Conservation (phyloP, 108 stramenopile species). For the Conticribra guillardii region DNA sequence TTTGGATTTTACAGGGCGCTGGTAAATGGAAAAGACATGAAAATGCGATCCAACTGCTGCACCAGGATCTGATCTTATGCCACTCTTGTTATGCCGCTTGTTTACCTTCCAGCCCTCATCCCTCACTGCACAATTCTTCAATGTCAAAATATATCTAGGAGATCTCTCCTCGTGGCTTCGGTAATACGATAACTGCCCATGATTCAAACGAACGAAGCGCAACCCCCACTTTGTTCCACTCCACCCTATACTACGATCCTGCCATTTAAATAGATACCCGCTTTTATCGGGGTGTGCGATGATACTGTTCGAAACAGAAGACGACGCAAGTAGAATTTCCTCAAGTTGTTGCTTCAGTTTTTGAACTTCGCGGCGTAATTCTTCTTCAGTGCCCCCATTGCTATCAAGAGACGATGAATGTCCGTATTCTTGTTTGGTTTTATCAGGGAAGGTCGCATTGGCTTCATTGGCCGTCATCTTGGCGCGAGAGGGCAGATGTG, state of each 20-base stretch:
- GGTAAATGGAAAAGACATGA: conserved; percentile 81
- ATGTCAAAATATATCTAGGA: conserved; percentile 66
- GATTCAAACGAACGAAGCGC: conserved; percentile 67
- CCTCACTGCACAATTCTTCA: conserved; percentile 81
- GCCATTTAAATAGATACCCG: conserved; percentile 81
- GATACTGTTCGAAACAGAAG: background rate
- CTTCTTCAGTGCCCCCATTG: too few species aligned
- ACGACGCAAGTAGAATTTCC: background rate
- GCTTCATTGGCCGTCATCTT: too few species aligned
- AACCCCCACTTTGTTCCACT: conserved; percentile 82
- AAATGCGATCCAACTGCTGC: conserved; percentile 64
- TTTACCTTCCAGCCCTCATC: conserved; percentile 82
- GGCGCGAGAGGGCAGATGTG: too few species aligned
- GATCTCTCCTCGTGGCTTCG: conserved; percentile 57
- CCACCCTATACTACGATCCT: conserved; percentile 83
- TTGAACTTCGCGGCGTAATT: background rate
- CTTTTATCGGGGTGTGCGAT: conserved; percentile 43
- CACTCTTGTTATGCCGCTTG: conserved; percentile 32
- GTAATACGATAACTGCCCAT: conserved; percentile 68
- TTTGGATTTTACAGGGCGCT: conserved; percentile 34
- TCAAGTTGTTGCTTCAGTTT: conserved; percentile 15
- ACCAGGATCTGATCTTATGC: background rate
- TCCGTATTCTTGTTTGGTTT: too few species aligned
- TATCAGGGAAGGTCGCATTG: too few species aligned
- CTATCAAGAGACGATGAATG: too few species aligned